Evolutionary conservation across 257 asterid genomes (phyloP), one percentile per base, ranked within the genome.

Genomic region (Plantago major): DNA sequence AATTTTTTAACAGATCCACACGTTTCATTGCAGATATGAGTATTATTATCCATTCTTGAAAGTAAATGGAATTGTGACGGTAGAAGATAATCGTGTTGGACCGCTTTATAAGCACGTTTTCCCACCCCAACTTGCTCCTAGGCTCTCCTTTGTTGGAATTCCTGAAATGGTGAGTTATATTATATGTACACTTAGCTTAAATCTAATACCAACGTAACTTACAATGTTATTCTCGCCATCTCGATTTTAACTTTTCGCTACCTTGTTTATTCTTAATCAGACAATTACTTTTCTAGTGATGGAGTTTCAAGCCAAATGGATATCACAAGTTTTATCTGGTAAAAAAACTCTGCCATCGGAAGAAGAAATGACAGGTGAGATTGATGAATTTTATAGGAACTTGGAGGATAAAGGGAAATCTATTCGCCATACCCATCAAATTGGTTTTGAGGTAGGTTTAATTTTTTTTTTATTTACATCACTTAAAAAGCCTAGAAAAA

Each of bases 301-400:
- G 19, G 86, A 80, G 52, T 51, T 78, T 16, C 90, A 83, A 73
- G 68, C 81, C 10, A 80, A 67, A 71, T 83, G 90, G 86, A 61
- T 78, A 4, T 79, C 90, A 8, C 37, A 10, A 10, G 76, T 67
- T 38, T 54, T 80, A 64, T 75, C 81, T 3, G 89, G 84, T 19
- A 69, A 67, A 42, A 67, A 22, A 7, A 43, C 12, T 48, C 55
- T 83, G 48, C 82, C 84, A 7, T 67, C 79, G 0, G 59, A 75
- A 38, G 76, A 71, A 19, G 72, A 77, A 11, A 83, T 80, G 89
- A 11, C 78, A 55, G 64, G 67, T 3, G 73, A 71, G 51, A 55
- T 71, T 9, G 60, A 80, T 54, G 58, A 75, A 51, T 62, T 73
- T 30, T 80, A 82, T 58, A 49, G 7, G 71, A 38, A 55, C 11